Percentiles rank a stretch among this genome's conserved stretches.
phyloP scores from a whole-genome alignment of 2,329 filamentous ascomycete genomes.

The Trichoderma atrobrunneum region DNA sequence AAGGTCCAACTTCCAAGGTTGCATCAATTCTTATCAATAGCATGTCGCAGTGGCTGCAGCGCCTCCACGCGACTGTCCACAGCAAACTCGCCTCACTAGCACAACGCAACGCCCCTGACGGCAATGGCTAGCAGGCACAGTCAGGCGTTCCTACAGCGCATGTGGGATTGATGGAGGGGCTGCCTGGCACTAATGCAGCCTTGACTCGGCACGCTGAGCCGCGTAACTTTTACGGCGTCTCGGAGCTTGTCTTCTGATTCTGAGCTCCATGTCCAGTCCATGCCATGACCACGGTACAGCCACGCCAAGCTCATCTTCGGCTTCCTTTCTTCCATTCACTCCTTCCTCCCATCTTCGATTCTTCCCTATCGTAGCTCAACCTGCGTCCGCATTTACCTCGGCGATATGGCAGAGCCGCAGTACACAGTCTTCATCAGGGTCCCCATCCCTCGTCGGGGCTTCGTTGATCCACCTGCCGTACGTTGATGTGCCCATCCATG shows the following conservation, averaged over 20 bases:
- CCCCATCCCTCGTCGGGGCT: conserved; percentile 83
- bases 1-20: no score
- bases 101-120: not conserved
- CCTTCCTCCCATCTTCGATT: not conserved
- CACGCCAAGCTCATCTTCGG: not conserved
- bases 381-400: not conserved
- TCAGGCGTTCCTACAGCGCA: not conserved
- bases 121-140: not conserved
- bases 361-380: not conserved
- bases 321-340: not conserved
- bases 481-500: conserved; percentile 26
- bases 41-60: not conserved
- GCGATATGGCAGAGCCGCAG: conserved; percentile 48
- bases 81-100: not conserved
- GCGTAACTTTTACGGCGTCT: not conserved
- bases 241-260: not conserved
- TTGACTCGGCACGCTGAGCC: not conserved
- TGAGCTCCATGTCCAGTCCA: not conserved
- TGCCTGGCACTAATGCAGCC: conserved; percentile 8
- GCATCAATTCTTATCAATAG: no score
- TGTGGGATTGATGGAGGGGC: not conserved
- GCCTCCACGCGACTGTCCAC: not conserved
- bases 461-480: conserved; percentile 86
- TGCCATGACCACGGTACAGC: not conserved
- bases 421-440: conserved; percentile 83